Evolutionary conservation across 1,139 yeast species (phyloP).

Genomic region (Magnusiomyces suaveolens): DNA sequence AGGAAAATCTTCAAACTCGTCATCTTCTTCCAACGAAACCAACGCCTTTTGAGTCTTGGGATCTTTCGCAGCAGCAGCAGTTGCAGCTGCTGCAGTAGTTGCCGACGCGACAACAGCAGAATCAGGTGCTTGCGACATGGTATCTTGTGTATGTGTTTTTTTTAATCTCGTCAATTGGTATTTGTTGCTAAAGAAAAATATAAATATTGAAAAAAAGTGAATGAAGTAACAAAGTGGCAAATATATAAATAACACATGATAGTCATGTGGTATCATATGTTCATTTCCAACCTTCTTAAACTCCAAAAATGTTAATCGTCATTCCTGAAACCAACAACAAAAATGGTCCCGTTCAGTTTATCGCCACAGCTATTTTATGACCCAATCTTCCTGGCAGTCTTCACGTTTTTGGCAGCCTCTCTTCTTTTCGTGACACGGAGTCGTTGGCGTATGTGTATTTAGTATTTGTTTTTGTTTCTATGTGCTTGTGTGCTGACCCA

Average conservation of each 20-base stretch:
- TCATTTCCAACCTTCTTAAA: too few species aligned
- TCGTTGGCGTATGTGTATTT: background rate
- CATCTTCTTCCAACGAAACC: conserved; percentile 76
- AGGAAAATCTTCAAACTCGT: conserved; percentile 92
- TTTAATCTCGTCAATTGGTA: too few species aligned
- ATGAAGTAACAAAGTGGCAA: too few species aligned
- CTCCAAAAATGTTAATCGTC: too few species aligned
- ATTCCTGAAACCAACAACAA: too few species aligned
- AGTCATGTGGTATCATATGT: too few species aligned
- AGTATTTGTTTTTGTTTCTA: too few species aligned
- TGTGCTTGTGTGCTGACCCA: too few species aligned
- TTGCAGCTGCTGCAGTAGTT: conserved; percentile 3
- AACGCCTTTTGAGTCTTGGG: conserved; percentile 26
- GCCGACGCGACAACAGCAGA: background rate
- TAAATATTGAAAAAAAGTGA: too few species aligned
- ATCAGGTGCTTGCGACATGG: background rate
- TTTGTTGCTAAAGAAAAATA: too few species aligned
- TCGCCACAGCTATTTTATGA: background rate
- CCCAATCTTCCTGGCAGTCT: background rate
- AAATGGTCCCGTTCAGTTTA: background rate
- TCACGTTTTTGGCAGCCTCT: background rate
- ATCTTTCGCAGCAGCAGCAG: conserved; percentile 14
- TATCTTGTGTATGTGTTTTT: too few species aligned
- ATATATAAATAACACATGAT: too few species aligned
- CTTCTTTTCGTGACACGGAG: background rate